Percentiles rank a stretch among this genome's conserved stretches.
phyloP scores from a whole-genome alignment of 805 yeast species.

The Yarrowia sp. region DNA sequence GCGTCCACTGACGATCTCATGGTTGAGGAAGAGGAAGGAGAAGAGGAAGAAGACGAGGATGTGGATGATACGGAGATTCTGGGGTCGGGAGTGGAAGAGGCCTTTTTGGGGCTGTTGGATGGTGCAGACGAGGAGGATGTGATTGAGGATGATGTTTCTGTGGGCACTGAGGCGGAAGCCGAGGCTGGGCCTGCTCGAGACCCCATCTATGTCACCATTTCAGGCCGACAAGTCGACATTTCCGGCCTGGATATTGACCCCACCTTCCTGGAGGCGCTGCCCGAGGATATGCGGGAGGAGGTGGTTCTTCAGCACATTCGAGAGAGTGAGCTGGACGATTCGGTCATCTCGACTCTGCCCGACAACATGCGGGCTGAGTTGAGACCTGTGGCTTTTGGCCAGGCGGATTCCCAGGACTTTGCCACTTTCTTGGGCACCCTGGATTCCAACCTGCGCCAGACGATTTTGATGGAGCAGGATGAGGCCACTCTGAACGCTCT shows the following conservation, averaged over 20 bases:
- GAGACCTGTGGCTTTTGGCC: slow-evolving; percentile 31
- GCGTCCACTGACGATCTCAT: slow-evolving; percentile 1
- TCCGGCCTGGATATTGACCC: slow-evolving; percentile 91
- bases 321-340: slow-evolving; percentile 63
- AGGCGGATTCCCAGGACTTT: slow-evolving; percentile 34
- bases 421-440: slow-evolving; percentile 38
- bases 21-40: not conserved
- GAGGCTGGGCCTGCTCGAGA: slow-evolving; percentile 35
- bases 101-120: not conserved
- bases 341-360: slow-evolving; percentile 78
- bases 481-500: slow-evolving; percentile 36
- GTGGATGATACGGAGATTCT: not conserved
- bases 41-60: not conserved
- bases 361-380: slow-evolving; percentile 50
- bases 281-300: slow-evolving; percentile 90
- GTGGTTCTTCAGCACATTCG: slow-evolving; percentile 48
- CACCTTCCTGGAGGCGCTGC: slow-evolving; percentile 82
- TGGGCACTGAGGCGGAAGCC: not conserved
- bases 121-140: slow-evolving; percentile 6
- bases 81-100: not conserved
- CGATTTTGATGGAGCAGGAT: slow-evolving; percentile 38
- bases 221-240: slow-evolving; percentile 77
- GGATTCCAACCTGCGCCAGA: slow-evolving; percentile 38
- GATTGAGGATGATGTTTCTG: slow-evolving; percentile 15
- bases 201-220: slow-evolving; percentile 70